A percentile compares a stretch with the other conserved stretches of the same genome.
phyloP scores from a whole-genome alignment of 345 rosid species.

The Citropsis articulata region DNA sequence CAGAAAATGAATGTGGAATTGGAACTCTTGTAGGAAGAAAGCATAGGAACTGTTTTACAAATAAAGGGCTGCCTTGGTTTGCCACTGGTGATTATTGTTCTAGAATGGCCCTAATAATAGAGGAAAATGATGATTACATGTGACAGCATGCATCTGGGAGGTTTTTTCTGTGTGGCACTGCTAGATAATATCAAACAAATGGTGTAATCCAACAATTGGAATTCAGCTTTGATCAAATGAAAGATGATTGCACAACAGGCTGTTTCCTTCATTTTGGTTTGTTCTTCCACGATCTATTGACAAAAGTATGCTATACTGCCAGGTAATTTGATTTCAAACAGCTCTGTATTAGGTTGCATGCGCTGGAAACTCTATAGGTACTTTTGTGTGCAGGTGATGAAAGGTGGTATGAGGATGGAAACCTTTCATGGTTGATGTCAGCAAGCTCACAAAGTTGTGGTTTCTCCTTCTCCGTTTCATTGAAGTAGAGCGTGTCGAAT shows the following conservation, averaged over 20 bases:
- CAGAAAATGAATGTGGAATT: not conserved
- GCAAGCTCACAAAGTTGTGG: constrained; percentile 8
- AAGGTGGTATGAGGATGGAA: too few species aligned
- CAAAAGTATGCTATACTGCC: too few species aligned
- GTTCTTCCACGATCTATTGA: not conserved
- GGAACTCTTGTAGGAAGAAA: not conserved
- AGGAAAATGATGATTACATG: not conserved
- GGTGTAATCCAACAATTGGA: not conserved
- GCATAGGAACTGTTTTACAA: not conserved
- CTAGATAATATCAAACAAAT: not conserved
- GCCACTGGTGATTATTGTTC: too few species aligned
- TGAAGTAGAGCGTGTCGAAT: not conserved
- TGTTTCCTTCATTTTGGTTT: constrained; percentile 1
- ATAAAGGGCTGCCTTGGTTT: not conserved
- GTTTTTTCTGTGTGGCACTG: not conserved
- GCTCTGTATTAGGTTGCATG: too few species aligned
- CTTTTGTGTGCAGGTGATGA: too few species aligned
- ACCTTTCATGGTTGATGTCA: not conserved
- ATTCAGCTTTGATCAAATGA: not conserved
- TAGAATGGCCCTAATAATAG: too few species aligned
- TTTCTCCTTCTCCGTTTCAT: constrained; percentile 7
- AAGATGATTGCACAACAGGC: not conserved
- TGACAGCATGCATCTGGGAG: not conserved
- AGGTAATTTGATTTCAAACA: too few species aligned
- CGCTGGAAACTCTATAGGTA: too few species aligned